These are phyloP conservation scores for Monocercomonoides exilis DNA, from an alignment of 78 protist species.

Conservation along the genomic window DNA sequence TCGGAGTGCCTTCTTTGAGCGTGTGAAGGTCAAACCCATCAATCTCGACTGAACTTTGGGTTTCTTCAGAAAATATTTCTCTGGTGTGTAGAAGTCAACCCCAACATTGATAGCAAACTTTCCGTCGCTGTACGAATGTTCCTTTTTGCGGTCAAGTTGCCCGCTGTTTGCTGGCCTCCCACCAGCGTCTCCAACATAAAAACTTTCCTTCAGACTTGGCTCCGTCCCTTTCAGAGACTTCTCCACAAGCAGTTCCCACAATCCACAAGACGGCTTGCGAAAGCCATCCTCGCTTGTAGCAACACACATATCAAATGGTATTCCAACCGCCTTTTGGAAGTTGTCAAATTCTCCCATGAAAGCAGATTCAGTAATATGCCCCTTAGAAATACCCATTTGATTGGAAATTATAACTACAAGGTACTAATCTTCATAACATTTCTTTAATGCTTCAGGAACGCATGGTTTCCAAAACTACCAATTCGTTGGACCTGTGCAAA, in stretches of 20 bases:
- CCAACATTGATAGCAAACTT: constrained; percentile 52
- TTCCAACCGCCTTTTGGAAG: constrained; percentile 8
- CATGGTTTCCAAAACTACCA: background rate
- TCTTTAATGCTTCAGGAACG: background rate
- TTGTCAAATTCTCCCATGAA: constrained; percentile 13
- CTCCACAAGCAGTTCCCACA: constrained; percentile 38
- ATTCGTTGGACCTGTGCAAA: constrained; percentile 14
- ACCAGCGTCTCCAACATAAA: constrained; percentile 68
- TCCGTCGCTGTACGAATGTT: constrained; percentile 59
- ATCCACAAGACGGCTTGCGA: constrained; percentile 39
- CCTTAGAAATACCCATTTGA: constrained; percentile 41
- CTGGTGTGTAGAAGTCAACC: constrained; percentile 63
- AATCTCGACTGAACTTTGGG: constrained; percentile 6
- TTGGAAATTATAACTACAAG: constrained; percentile 44
- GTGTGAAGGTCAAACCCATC: background rate
- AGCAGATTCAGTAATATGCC: background rate
- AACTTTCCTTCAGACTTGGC: constrained; percentile 18
- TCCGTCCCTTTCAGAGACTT: constrained; percentile 6
- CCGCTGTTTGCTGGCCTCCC: constrained; percentile 55
- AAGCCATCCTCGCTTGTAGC: constrained; percentile 12
- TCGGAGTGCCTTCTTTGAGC: too few species aligned
- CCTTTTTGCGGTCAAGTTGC: constrained; percentile 33
- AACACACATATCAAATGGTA: constrained; percentile 16
- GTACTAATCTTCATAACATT: constrained; percentile 15
- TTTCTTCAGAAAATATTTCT: constrained; percentile 56